These are phyloP conservation scores for Tephrocybe sp. DNA, from an alignment of 768 basidiomycete species.

Conservation along the genomic window DNA sequence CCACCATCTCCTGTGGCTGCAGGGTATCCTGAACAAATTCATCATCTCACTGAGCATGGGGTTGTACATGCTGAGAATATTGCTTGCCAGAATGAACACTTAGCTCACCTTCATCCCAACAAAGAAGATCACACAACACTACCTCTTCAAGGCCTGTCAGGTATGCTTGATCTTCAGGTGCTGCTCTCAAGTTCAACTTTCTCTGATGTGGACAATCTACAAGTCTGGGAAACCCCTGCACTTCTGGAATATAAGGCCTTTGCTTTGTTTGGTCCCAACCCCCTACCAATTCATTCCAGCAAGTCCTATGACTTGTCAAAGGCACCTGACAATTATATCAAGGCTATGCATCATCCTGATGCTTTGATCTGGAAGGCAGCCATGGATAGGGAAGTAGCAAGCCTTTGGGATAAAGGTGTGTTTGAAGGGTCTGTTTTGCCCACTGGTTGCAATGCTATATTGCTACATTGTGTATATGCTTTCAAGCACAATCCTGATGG, in stretches of 20 bases:
- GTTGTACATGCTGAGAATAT: too few relatives aligned
- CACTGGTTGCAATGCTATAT: conserved; percentile 26
- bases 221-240: neutral
- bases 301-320: conserved; percentile 6
- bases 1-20: neutral
- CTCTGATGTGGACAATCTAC: neutral
- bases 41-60: conserved; percentile 3
- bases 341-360: conserved; percentile 21
- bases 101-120: neutral
- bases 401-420: conserved; percentile 21
- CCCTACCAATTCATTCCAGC: neutral
- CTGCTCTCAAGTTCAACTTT: too few relatives aligned
- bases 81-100: conserved; percentile 1
- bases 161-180: conserved; percentile 5
- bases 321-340: conserved; percentile 16
- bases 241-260: neutral
- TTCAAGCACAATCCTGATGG: conserved; percentile 39
- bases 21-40: too few relatives aligned
- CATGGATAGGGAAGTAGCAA: conserved; percentile 21
- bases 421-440: conserved; percentile 21
- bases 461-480: conserved; percentile 32
- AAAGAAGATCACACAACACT: neutral
- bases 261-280: neutral
- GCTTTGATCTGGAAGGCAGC: conserved; percentile 22
- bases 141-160: neutral